phyloP scores from a whole-genome alignment of 768 basidiomycete genomes.

The Termitomyces sp. region DNA sequence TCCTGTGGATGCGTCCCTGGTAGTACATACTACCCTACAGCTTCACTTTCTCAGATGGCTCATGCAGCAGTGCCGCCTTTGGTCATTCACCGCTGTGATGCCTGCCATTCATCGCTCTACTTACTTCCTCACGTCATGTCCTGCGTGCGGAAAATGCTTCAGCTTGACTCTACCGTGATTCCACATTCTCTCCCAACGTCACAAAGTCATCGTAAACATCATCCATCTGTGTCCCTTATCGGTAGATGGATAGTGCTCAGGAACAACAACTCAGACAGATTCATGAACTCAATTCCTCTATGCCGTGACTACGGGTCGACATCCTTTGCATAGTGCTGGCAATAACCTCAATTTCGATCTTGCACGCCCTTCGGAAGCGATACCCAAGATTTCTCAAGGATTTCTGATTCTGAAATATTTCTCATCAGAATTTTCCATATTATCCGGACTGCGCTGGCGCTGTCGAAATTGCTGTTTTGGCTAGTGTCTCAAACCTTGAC shows the following conservation, averaged over 20 bases:
- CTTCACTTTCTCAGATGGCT: slow-evolving; percentile 74
- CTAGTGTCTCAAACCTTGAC: slow-evolving; percentile 55
- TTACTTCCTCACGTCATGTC: slow-evolving; percentile 34
- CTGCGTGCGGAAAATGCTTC: slow-evolving; percentile 76
- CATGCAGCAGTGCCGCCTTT: slow-evolving; percentile 65
- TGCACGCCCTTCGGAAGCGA: slow-evolving; percentile 66
- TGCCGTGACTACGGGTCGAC: not conserved
- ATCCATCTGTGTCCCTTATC: slow-evolving; percentile 75
- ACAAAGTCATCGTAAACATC: slow-evolving; percentile 62
- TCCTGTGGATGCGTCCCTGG: slow-evolving; percentile 71
- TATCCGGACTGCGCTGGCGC: slow-evolving; percentile 57
- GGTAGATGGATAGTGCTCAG: slow-evolving; percentile 64
- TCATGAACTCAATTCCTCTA: slow-evolving; percentile 34
- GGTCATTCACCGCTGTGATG: slow-evolving; percentile 26
- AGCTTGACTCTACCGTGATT: slow-evolving; percentile 70
- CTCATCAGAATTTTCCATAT: slow-evolving; percentile 63
- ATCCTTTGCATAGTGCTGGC: slow-evolving; percentile 43
- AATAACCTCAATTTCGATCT: slow-evolving; percentile 78
- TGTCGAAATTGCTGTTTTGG: slow-evolving; percentile 53
- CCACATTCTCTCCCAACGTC: slow-evolving; percentile 62
- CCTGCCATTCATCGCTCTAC: not conserved
- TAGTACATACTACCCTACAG: slow-evolving; percentile 72
- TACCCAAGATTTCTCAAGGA: slow-evolving; percentile 74
- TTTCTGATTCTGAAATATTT: slow-evolving; percentile 85
- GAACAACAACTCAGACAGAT: slow-evolving; percentile 54